A percentile compares a stretch with the other conserved stretches of the same genome.
Evolutionary conservation across 306 rosid species (phyloP).

Genomic region (Lathyrus oleraceus): DNA sequence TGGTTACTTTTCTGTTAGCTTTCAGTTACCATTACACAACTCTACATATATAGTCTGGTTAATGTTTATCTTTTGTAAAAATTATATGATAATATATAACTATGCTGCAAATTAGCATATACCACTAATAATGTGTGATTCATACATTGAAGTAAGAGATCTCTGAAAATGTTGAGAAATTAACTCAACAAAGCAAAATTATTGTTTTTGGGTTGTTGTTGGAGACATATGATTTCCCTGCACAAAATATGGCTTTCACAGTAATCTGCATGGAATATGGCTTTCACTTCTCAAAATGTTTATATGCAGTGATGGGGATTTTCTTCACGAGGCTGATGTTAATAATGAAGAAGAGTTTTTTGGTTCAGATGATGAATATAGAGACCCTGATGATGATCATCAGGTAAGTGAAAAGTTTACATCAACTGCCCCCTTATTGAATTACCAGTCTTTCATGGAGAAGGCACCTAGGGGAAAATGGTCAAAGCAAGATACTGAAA

Average conservation of each 20-base stretch:
- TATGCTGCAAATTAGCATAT: slow-evolving; percentile 4
- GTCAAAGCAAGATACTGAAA: slow-evolving; percentile 78
- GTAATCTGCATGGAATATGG: slow-evolving; percentile 9
- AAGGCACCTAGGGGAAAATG: slow-evolving; percentile 73
- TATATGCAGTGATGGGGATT: slow-evolving; percentile 48
- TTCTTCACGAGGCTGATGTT: slow-evolving; percentile 40
- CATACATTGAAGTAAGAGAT: slow-evolving; percentile 1
- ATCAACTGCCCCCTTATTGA: slow-evolving; percentile 42
- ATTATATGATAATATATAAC: background rate
- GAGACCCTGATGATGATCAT: slow-evolving; percentile 57
- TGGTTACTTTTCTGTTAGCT: background rate
- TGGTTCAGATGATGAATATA: slow-evolving; percentile 54
- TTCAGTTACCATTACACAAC: background rate
- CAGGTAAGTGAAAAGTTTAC: slow-evolving; percentile 41
- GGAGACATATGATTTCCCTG: slow-evolving; percentile 8
- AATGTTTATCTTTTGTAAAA: background rate
- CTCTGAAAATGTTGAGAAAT: slow-evolving; percentile 26
- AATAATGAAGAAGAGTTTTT: slow-evolving; percentile 45
- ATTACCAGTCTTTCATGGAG: slow-evolving; percentile 78
- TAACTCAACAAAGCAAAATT: slow-evolving; percentile 11
- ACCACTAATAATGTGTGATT: background rate
- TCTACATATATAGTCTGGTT: background rate
- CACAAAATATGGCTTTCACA: slow-evolving; percentile 11
- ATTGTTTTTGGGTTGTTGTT: background rate
- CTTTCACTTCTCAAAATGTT: slow-evolving; percentile 36